Percentiles rank a stretch among this genome's conserved stretches.
These are phyloP conservation scores for Mucuna pruriens DNA, from an alignment of 306 rosid genomes.

Conservation along the genomic window DNA sequence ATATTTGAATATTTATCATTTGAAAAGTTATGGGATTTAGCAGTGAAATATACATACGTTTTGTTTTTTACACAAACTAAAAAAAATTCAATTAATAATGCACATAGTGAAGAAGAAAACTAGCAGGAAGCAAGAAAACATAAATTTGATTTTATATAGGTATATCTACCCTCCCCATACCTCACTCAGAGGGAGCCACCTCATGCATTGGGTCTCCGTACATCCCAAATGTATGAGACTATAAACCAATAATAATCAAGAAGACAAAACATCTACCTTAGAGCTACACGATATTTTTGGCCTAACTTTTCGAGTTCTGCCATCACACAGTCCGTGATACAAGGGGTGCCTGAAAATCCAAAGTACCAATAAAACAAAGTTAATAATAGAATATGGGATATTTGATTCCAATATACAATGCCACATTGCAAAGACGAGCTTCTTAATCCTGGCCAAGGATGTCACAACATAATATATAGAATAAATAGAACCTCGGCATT, in stretches of 20 bases:
- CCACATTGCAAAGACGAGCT: neutral
- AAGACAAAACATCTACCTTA: conserved; percentile 55
- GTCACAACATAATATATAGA: neutral
- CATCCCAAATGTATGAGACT: conserved; percentile 18
- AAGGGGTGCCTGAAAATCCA: conserved; percentile 73
- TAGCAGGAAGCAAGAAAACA: neutral
- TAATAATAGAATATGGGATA: neutral
- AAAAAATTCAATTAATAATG: neutral
- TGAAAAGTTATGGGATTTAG: neutral
- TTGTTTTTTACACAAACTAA: neutral
- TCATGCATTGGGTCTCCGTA: too few species aligned
- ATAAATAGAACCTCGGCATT: neutral
- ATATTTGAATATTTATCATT: neutral
- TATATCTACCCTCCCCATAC: neutral
- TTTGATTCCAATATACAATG: neutral
- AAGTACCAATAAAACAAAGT: neutral
- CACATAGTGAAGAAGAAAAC: conserved; percentile 12
- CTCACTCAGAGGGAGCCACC: neutral
- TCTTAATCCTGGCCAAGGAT: neutral
- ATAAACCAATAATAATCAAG: conserved; percentile 20
- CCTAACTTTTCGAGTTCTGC: conserved; percentile 94
- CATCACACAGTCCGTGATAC: conserved; percentile 95
- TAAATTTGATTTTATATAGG: neutral
- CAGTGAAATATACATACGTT: neutral
- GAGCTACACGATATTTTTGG: conserved; percentile 88